phyloP scores from a whole-genome alignment of 192 early-diverging fungal genomes.

The Umbelopsis sp. region DNA sequence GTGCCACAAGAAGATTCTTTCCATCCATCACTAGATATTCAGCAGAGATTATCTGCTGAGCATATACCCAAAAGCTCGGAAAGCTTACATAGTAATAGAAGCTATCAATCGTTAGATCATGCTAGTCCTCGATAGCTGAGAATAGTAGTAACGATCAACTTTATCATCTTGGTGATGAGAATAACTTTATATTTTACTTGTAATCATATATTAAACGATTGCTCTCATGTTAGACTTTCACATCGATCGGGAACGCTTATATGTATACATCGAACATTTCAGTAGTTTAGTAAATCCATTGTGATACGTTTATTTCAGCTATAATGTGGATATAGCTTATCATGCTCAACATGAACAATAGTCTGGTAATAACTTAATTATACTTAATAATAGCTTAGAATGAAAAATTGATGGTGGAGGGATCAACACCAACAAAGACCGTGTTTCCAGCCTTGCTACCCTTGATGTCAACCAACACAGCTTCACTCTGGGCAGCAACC shows the following conservation, averaged over 20 bases:
- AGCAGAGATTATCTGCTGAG: not conserved
- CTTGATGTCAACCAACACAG: slow-evolving; percentile 7
- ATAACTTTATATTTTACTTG: too few species aligned
- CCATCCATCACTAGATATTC: not conserved
- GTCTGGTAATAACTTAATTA: too few species aligned
- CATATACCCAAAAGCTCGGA: slow-evolving; percentile 17
- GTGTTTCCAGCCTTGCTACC: slow-evolving; percentile 1
- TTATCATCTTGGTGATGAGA: too few species aligned
- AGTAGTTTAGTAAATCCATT: too few species aligned
- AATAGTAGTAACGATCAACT: too few species aligned
- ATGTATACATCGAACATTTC: too few species aligned
- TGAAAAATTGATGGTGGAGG: not conserved
- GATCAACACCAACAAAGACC: slow-evolving; percentile 12
- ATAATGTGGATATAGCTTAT: too few species aligned
- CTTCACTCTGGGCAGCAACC: not conserved
- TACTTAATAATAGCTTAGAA: not conserved
- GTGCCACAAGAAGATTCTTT: slow-evolving; percentile 11
- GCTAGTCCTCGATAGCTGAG: not conserved
- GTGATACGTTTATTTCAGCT: too few species aligned
- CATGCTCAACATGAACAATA: too few species aligned
- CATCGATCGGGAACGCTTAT: too few species aligned
- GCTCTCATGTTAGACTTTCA: too few species aligned
- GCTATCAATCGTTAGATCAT: slow-evolving; percentile 12
- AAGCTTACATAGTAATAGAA: slow-evolving; percentile 7
- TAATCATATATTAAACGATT: too few species aligned